Base-by-base conservation (phyloP, 495 filamentous ascomycete genomes). In the Lepraria neglecta region DNA sequence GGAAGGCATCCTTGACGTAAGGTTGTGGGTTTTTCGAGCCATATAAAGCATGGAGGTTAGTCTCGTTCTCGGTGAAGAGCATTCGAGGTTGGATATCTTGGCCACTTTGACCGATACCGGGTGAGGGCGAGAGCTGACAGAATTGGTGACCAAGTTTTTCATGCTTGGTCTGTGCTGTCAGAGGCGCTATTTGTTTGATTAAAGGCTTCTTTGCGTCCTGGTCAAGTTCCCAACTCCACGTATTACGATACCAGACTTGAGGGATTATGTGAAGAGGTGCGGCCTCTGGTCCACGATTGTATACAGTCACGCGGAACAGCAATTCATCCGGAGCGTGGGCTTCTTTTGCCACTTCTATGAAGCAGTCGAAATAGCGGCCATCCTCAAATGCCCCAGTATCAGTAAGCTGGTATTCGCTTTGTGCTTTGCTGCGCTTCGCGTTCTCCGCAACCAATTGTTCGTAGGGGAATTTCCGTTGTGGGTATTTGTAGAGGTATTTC, bases 401-500 rank as follows among this genome's bases (percentile, higher is more conserved):
- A 38, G 92, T 79, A 45, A 97, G 78, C 71, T 96, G 92, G 73
- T 96, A 97, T 69, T 97, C 92, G 31, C 79, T 82, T 45, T 95
- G 92, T 60, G 81, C 65, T 66, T 83, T 87, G 46, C 80, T 77
- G 21, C 91, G 87, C 58, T 78, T 82, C 31, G 85, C 89, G 69
- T 96, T 97, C 69, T 92, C 88, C 59, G 88, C 78, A 42, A 94
- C 74, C 19, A 97, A 76, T 62, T 95, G 83, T 67, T 96, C 81
- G 72, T 97, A 97, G 2, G 92, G 92, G 66, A 97, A 97, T 51
- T 86, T 83, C 67, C 80, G 80, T 76, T 97, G 92, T 0, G 92
- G 92, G 67, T 96, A 95, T 73, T 97, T 97, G 81, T 97, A 97
- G 64, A 96, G 85, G 68, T 83, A 94, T 73, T 97, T 97, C 92